A percentile compares a stretch with the other conserved stretches of the same genome.
These are phyloP conservation scores for Gracilariopsis chorda DNA, from an alignment of 23 red algal genomes.

Conservation along the genomic window DNA sequence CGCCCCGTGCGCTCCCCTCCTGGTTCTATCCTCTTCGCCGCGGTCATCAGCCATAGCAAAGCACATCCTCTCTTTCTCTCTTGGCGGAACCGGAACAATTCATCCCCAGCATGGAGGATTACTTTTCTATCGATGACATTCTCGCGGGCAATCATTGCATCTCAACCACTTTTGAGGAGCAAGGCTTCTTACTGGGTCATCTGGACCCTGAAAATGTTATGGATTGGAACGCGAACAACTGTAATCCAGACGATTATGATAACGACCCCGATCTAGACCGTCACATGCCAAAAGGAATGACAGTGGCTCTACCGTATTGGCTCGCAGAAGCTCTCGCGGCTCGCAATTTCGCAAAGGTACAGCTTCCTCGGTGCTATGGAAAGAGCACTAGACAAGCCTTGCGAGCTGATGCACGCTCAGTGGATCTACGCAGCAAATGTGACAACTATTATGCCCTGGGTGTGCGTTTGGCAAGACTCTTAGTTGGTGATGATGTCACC, in stretches of 20 bases:
- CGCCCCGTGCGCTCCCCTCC: not conserved
- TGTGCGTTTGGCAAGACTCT: slow-evolving; percentile 36
- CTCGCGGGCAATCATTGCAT: slow-evolving; percentile 43
- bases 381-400: slow-evolving; percentile 40
- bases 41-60: too few species aligned
- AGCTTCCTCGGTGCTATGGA: slow-evolving; percentile 63
- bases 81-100: too few species aligned
- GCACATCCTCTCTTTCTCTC: too few species aligned
- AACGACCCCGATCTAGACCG: slow-evolving; percentile 13
- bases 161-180: slow-evolving; percentile 42
- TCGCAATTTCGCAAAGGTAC: slow-evolving; percentile 54
- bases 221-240: not conserved
- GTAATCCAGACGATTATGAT: not conserved
- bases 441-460: slow-evolving; percentile 67
- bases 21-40: not conserved
- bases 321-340: slow-evolving; percentile 59
- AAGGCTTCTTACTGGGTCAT: slow-evolving; percentile 14
- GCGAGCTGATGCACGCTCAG: slow-evolving; percentile 64
- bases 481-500: slow-evolving; percentile 50
- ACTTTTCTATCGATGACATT: slow-evolving; percentile 77
- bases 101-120: slow-evolving; percentile 32
- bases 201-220: slow-evolving; percentile 56
- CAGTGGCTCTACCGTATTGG: slow-evolving; percentile 82
- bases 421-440: slow-evolving; percentile 30
- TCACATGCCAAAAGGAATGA: slow-evolving; percentile 49